These are phyloP conservation scores for Termitomyces eurrhizus DNA, from an alignment of 768 basidiomycete genomes.

Conservation along the genomic window DNA sequence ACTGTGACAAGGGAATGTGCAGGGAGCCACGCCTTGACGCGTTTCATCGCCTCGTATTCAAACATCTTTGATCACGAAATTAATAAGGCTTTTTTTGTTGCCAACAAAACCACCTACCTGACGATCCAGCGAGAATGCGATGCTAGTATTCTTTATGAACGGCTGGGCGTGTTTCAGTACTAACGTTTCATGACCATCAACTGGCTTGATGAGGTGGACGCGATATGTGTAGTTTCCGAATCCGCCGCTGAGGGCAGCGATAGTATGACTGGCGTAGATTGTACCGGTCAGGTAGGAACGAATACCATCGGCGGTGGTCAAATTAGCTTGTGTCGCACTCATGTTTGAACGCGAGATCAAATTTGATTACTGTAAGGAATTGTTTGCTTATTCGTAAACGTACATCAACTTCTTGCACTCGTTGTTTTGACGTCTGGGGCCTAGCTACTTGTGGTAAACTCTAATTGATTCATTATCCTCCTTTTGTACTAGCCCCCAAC, in stretches of 20 bases:
- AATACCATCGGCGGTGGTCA: constrained; percentile 31
- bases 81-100: not conserved
- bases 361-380: not conserved
- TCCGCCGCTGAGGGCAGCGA: constrained; percentile 48
- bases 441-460: not conserved
- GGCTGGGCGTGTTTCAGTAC: constrained; percentile 52
- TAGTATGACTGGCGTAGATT: constrained; percentile 38
- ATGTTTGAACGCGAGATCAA: not conserved
- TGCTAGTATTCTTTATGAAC: constrained; percentile 17
- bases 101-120: constrained; percentile 39
- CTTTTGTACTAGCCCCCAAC: not conserved
- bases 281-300: constrained; percentile 43
- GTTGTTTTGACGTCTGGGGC: not conserved
- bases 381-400: too few relatives aligned
- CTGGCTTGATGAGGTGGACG: constrained; percentile 35
- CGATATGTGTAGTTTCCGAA: constrained; percentile 55
- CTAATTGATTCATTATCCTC: not conserved
- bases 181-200: constrained; percentile 41
- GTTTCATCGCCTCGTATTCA: constrained; percentile 46
- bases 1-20: constrained; percentile 38
- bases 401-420: not conserved
- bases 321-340: constrained; percentile 15
- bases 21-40: constrained; percentile 35
- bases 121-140: constrained; percentile 39
- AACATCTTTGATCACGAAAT: constrained; percentile 26